Conservation (phyloP, 2,329 filamentous ascomycete species). For the Ophiostoma himal-ulmi region DNA sequence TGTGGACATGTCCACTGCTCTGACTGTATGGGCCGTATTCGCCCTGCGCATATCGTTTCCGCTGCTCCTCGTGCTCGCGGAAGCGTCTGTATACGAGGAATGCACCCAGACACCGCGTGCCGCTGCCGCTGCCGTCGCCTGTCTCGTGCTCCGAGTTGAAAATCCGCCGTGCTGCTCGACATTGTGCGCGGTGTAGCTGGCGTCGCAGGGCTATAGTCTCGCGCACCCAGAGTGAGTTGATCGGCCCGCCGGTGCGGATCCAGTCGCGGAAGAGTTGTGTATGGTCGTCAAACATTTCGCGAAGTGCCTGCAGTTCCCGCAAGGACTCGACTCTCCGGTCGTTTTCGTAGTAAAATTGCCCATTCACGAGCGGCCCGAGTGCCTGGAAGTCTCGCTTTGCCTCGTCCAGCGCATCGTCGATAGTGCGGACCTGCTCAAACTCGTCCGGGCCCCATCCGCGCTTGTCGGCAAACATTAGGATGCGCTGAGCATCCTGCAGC, state of each 20-base stretch:
- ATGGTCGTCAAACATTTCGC: slow-evolving; percentile 43
- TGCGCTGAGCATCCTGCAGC: slow-evolving; percentile 48
- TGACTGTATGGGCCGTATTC: slow-evolving; percentile 15
- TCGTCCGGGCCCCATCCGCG: slow-evolving; percentile 54
- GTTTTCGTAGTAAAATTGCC: slow-evolving; percentile 52
- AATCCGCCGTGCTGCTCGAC: slow-evolving; percentile 52
- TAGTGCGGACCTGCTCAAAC: slow-evolving; percentile 51
- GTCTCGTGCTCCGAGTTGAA: slow-evolving; percentile 46
- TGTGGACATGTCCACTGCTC: neutral
- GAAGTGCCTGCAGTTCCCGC: slow-evolving; percentile 44
- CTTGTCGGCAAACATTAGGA: slow-evolving; percentile 53
- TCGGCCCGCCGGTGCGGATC: slow-evolving; percentile 49
- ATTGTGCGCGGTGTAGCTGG: slow-evolving; percentile 53
- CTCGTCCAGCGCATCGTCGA: slow-evolving; percentile 52
- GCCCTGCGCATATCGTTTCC: slow-evolving; percentile 8
- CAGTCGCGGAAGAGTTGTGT: slow-evolving; percentile 49
- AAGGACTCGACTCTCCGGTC: slow-evolving; percentile 53
- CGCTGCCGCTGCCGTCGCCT: slow-evolving; percentile 28
- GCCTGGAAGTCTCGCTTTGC: slow-evolving; percentile 57
- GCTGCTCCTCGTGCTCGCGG: slow-evolving; percentile 37
- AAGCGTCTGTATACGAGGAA: slow-evolving; percentile 49
- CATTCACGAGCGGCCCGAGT: slow-evolving; percentile 49
- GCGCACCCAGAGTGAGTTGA: slow-evolving; percentile 51
- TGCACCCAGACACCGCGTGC: slow-evolving; percentile 50
- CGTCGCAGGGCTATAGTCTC: slow-evolving; percentile 46